Evolutionary conservation across 2,329 filamentous ascomycete genomes (phyloP).

Genomic region (Talaromyces amestolkiae): DNA sequence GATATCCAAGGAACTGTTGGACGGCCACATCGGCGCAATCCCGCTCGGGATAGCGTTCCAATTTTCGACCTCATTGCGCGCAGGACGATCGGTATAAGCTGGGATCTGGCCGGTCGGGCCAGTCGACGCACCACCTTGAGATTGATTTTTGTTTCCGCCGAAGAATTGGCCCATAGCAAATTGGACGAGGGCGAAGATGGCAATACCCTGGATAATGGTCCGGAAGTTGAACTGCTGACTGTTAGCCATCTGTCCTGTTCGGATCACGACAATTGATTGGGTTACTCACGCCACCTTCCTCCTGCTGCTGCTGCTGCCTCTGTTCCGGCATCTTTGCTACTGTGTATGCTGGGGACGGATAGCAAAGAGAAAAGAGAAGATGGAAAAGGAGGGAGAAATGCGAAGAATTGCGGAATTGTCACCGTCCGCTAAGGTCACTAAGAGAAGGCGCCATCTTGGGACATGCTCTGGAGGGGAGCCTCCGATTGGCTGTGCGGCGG

Average conservation of each 20-base stretch:
- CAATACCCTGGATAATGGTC: constrained; percentile 54
- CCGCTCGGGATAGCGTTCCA: constrained; percentile 58
- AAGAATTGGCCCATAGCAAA: constrained; percentile 58
- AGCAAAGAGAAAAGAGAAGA: constrained; percentile 16
- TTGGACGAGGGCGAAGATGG: constrained; percentile 60
- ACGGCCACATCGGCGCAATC: constrained; percentile 86
- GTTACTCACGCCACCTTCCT: constrained; percentile 25
- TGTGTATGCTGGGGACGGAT: constrained; percentile 13
- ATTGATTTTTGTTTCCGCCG: constrained; percentile 41
- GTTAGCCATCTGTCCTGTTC: constrained; percentile 25
- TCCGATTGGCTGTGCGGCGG: constrained; percentile 7
- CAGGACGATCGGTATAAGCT: constrained; percentile 64
- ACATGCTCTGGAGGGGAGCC: not conserved
- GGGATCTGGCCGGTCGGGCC: constrained; percentile 50
- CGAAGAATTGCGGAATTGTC: constrained; percentile 10
- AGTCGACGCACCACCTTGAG: constrained; percentile 27
- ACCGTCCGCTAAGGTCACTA: constrained; percentile 3
- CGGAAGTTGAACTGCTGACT: constrained; percentile 40
- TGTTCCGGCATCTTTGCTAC: constrained; percentile 40
- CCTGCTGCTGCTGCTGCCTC: constrained; percentile 35
- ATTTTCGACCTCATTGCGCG: constrained; percentile 37
- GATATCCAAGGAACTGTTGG: constrained; percentile 75
- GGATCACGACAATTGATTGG: not conserved
- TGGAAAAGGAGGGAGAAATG: constrained; percentile 7
- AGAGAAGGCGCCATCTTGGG: constrained; percentile 3